These are phyloP conservation scores for Neopestalotiopsis clavispora DNA, from an alignment of 2,329 filamentous ascomycete genomes.

Conservation along the genomic window DNA sequence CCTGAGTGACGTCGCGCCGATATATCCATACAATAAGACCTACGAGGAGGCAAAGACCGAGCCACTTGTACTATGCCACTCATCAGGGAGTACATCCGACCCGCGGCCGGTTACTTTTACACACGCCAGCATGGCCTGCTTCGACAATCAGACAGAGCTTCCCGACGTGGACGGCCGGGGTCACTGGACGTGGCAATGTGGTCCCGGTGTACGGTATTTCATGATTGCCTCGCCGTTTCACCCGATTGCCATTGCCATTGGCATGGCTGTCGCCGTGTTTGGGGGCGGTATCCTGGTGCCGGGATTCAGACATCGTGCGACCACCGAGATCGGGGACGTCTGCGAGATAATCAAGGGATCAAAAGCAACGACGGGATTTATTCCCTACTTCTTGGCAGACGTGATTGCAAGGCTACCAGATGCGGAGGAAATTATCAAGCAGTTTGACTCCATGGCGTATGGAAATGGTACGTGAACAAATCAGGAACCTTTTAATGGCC, in stretches of 20 bases:
- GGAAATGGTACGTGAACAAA: constrained; percentile 13
- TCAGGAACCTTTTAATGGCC: background rate
- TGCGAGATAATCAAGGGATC: constrained; percentile 20
- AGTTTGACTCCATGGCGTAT: constrained; percentile 16
- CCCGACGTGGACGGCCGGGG: constrained; percentile 15
- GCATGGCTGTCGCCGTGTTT: constrained; percentile 17
- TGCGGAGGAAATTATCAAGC: constrained; percentile 15
- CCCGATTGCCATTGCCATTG: constrained; percentile 15
- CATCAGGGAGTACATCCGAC: constrained; percentile 35
- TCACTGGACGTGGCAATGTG: constrained; percentile 16
- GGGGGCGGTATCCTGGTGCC: constrained; percentile 9
- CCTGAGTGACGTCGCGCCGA: constrained; percentile 17
- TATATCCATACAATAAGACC: constrained; percentile 36
- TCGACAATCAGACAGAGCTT: constrained; percentile 16
- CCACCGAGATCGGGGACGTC: constrained; percentile 10
- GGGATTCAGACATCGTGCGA: constrained; percentile 16
- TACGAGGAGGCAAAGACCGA: constrained; percentile 34
- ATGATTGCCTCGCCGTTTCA: constrained; percentile 18
- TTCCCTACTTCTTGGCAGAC: constrained; percentile 19
- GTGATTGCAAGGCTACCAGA: constrained; percentile 15
- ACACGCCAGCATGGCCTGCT: constrained; percentile 21
- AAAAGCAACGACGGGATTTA: constrained; percentile 8
- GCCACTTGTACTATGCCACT: constrained; percentile 17
- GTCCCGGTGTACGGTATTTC: constrained; percentile 14
- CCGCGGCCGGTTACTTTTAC: constrained; percentile 33